A percentile compares a stretch with the other conserved stretches of the same genome.
Conservation (phyloP, 805 yeast species). For the Metschnikowia amazonensis region DNA sequence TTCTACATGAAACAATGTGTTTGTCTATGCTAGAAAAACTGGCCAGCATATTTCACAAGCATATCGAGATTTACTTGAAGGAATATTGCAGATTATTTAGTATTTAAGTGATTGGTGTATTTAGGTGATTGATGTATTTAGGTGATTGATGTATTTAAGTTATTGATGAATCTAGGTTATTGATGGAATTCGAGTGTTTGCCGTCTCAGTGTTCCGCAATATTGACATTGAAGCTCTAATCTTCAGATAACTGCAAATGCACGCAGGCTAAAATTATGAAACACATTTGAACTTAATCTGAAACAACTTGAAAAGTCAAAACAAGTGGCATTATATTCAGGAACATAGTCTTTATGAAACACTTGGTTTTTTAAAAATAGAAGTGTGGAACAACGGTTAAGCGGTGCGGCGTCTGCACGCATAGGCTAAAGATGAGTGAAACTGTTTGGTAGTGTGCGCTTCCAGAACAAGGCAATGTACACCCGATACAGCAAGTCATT, state of each 20-base stretch:
- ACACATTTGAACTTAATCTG: background rate
- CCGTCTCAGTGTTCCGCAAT: too few species aligned
- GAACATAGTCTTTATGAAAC: background rate
- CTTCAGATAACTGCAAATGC: background rate
- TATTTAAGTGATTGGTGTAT: too few species aligned
- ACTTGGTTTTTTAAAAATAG: background rate
- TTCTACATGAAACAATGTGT: too few species aligned
- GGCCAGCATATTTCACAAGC: too few species aligned
- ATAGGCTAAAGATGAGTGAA: background rate
- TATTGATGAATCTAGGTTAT: too few species aligned
- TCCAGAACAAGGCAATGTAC: background rate
- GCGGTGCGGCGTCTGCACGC: background rate
- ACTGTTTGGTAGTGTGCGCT: background rate
- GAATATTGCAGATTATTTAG: too few species aligned
- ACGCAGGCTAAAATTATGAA: background rate
- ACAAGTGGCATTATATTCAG: background rate
- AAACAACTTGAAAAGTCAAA: background rate
- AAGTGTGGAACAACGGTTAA: background rate
- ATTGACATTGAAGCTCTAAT: background rate
- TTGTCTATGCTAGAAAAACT: too few species aligned
- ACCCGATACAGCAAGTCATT: background rate
- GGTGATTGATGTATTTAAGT: too few species aligned
- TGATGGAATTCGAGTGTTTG: too few species aligned
- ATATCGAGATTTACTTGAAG: too few species aligned
- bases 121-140: too few species aligned